Percentiles rank a stretch among this genome's conserved stretches.
These are phyloP conservation scores for Pugionium dolabratum DNA, from an alignment of 345 rosid species.

Conservation along the genomic window DNA sequence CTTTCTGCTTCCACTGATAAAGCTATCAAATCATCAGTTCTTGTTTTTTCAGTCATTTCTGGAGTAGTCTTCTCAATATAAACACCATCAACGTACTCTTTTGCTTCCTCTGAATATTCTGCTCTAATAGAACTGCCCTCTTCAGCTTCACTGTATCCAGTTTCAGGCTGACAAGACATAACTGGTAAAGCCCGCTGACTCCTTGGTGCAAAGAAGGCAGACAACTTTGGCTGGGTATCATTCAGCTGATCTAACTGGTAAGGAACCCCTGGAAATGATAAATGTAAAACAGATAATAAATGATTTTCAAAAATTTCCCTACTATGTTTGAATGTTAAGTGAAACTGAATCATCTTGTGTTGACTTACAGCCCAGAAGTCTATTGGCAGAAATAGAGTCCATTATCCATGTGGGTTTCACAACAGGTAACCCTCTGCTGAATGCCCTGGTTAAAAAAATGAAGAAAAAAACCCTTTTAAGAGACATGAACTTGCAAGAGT, in stretches of 20 bases:
- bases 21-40: conserved; percentile 36
- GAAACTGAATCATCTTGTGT: conserved; percentile 7
- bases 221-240: conserved; percentile 80
- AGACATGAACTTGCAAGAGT: neutral
- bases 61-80: conserved; percentile 29
- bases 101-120: conserved; percentile 36
- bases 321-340: conserved; percentile 10
- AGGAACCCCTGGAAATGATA: conserved; percentile 65
- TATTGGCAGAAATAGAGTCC: conserved; percentile 75
- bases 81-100: conserved; percentile 34
- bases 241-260: conserved; percentile 88
- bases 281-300: neutral
- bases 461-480: conserved; percentile 19
- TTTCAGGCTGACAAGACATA: conserved; percentile 40
- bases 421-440: conserved; percentile 89
- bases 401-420: conserved; percentile 88
- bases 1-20: conserved; percentile 40
- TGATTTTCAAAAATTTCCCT: neutral
- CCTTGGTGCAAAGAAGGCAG: conserved; percentile 65
- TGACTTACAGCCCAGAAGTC: conserved; percentile 79
- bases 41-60: conserved; percentile 39
- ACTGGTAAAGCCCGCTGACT: conserved; percentile 38
- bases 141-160: conserved; percentile 46
- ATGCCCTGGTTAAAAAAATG: conserved; percentile 57
- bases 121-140: conserved; percentile 39